Base-by-base conservation (phyloP, 208 protist species). In the Crithidia acanthocephali region DNA sequence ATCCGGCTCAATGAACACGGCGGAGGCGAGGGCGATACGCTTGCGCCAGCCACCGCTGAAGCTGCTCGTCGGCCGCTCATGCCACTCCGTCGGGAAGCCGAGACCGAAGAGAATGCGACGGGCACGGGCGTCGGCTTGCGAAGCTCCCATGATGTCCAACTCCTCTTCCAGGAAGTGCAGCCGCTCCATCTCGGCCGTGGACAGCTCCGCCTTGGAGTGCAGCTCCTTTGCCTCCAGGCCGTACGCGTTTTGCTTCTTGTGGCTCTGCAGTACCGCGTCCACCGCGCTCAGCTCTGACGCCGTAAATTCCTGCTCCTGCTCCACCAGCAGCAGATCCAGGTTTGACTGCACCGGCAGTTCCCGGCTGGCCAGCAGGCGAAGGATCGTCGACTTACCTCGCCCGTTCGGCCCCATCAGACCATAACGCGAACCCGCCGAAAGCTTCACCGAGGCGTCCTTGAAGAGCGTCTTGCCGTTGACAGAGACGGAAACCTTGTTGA, bases 321-420 rank as follows among this genome's bases (percentile, higher is more conserved):
- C 95, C 62, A 99, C 95, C 61, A 99, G 90, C 33, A 99, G 85
- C 22, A 99, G 81, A 50, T 98, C 81, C 33, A 99, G 70, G 77
- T 98, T 89, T 35, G 81, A 77, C 45, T 98, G 96, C 55, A 99
- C 94, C 16, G 90, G 94, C 16, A 97, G 82, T 74, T 95, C 85
- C 16, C 91, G 78, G 6, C 82, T 83, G 22, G 68, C 70, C 27
- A 98, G 67, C 8, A 98, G 80, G 25, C 92, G 96, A 35, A 99
- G 85, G 25, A 98, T 92, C 20, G 96, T 98, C 7, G 93, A 97
- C 79, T 99, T 98, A 53, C 97, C 96, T 5, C 94, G 86, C 25
- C 98, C 98, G 82, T 99, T 99, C 7, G 97, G 94, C 20, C 97
- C 98, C 70, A 99, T 97, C 15, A 99, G 83, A 55, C 96, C 97